Evolutionary conservation across 345 rosid genomes (phyloP).

Genomic region (Eucalyptus sp.): DNA sequence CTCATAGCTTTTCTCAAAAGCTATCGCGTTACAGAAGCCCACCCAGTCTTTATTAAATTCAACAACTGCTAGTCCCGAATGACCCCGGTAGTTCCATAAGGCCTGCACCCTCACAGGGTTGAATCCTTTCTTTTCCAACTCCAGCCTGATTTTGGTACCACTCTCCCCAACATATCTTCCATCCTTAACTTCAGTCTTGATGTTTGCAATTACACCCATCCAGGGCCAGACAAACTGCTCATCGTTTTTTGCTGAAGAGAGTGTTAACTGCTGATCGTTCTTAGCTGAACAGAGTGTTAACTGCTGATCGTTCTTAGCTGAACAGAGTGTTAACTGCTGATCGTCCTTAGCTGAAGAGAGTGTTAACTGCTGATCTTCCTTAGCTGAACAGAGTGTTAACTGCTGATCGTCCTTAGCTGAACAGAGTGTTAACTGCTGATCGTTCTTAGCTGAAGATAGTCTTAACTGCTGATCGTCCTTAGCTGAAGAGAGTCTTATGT

Average conservation of each 20-base stretch:
- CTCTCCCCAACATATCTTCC: constrained; percentile 48
- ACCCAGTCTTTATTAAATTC: constrained; percentile 47
- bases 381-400: not conserved
- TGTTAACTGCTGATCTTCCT: not conserved
- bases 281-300: not conserved
- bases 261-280: not conserved
- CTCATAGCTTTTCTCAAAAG: constrained; percentile 38
- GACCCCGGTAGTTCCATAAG: constrained; percentile 40
- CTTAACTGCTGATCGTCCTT: too few species aligned
- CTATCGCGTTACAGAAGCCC: constrained; percentile 47
- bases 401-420: not conserved
- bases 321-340: not conserved
- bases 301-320: not conserved
- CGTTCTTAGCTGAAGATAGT: too few species aligned
- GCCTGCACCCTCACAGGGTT: constrained; percentile 52
- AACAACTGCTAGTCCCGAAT: constrained; percentile 57
- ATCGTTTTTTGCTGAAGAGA: not conserved
- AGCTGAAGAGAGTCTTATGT: not conserved
- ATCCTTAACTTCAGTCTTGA: constrained; percentile 16
- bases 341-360: not conserved
- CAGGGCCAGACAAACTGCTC: constrained; percentile 53
- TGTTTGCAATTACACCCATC: constrained; percentile 56
- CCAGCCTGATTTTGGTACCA: constrained; percentile 39
- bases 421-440: too few species aligned
- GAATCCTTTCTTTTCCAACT: constrained; percentile 37